Conservation (phyloP, 176 grass and related monocot genomes). For the Tillandsia leiboldiana region DNA sequence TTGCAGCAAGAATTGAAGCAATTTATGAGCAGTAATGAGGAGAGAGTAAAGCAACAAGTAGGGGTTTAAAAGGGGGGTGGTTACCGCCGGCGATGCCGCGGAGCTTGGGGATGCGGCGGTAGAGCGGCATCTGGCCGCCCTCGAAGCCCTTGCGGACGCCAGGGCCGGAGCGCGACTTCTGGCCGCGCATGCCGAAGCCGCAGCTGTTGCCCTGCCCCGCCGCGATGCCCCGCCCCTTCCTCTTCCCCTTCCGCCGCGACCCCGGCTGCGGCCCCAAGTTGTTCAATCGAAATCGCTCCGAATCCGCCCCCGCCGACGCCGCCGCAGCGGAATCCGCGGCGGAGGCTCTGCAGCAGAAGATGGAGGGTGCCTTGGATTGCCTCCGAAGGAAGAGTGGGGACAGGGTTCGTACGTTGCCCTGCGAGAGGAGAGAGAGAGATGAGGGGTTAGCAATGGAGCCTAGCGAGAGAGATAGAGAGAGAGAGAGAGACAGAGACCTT, state of each 20-base stretch:
- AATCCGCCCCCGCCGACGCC: background rate
- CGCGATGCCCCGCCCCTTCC: constrained; percentile 81
- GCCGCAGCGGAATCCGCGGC: constrained; percentile 14
- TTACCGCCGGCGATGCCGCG: constrained; percentile 87
- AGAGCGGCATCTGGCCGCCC: constrained; percentile 94
- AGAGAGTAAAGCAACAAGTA: background rate
- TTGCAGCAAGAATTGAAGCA: no score
- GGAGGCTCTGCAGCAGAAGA: constrained; percentile 23
- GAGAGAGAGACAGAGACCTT: constrained; percentile 9
- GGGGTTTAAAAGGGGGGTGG: no score
- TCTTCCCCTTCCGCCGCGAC: constrained; percentile 45
- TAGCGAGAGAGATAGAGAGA: background rate
- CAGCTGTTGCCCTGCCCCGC: constrained; percentile 95
- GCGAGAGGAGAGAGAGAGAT: background rate
- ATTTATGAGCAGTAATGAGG: no score
- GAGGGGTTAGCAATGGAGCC: background rate
- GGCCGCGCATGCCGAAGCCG: constrained; percentile 87
- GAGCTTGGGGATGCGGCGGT: constrained; percentile 85
- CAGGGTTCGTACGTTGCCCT: constrained; percentile 14
- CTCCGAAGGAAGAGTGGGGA: constrained; percentile 3
- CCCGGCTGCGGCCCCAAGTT: constrained; percentile 79
- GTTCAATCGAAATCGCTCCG: constrained; percentile 62
- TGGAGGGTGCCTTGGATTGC: constrained; percentile 18
- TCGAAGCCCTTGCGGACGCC: constrained; percentile 87
- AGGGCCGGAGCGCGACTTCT: constrained; percentile 85